These are phyloP conservation scores for Enteropsectra breve DNA, from an alignment of 371 early-diverging fungal species.

Conservation along the genomic window DNA sequence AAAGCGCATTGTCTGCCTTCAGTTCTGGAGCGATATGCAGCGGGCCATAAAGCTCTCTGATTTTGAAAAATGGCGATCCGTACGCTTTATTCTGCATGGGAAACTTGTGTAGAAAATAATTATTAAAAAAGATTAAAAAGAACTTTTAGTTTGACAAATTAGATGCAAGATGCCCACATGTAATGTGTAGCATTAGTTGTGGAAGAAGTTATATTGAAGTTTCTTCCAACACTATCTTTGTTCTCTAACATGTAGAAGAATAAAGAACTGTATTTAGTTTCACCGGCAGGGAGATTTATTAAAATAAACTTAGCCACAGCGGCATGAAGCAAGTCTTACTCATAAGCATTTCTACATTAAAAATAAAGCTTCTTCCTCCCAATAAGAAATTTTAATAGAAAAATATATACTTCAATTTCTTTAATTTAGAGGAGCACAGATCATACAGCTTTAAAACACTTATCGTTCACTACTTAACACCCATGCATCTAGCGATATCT, in stretches of 20 bases:
- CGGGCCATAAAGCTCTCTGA: slow-evolving; percentile 11
- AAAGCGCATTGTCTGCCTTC: background rate
- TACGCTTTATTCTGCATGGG: slow-evolving; percentile 9
- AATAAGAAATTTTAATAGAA: background rate
- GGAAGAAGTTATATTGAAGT: background rate
- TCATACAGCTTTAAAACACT: background rate
- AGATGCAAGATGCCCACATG: background rate
- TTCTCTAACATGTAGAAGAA: background rate
- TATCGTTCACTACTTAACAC: too few relatives aligned
- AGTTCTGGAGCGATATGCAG: background rate
- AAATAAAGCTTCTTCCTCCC: too few relatives aligned
- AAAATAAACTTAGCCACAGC: too few relatives aligned
- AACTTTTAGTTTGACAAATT: background rate
- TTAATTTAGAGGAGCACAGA: background rate
- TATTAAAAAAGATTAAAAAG: background rate
- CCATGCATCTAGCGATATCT: background rate
- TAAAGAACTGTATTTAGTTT: background rate
- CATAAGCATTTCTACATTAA: too few relatives aligned
- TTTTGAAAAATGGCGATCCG: slow-evolving; percentile 1
- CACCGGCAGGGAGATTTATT: too few relatives aligned
- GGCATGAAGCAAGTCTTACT: too few relatives aligned
- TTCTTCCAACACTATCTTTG: background rate
- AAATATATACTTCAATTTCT: background rate
- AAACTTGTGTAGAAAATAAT: background rate
- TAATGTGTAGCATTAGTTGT: background rate